A percentile compares a stretch with the other conserved stretches of the same genome.
phyloP scores from a whole-genome alignment of 179 eudicot genomes.

The Carnegiea gigantea region DNA sequence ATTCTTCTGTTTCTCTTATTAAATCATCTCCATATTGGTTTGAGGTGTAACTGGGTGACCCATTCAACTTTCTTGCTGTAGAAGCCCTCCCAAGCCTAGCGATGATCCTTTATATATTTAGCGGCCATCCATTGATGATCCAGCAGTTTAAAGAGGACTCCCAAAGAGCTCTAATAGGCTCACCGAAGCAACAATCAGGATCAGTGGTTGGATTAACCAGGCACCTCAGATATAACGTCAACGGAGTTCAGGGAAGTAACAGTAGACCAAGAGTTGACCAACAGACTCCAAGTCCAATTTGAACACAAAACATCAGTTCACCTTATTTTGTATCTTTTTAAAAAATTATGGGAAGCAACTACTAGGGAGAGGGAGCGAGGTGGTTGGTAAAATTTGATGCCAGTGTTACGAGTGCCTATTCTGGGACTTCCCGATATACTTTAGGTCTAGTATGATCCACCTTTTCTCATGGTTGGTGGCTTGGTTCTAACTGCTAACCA shows the following conservation, averaged over 20 bases:
- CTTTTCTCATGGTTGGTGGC: background rate
- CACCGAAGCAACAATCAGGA: background rate
- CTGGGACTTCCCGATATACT: background rate
- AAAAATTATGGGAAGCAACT: background rate
- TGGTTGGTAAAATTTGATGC: background rate
- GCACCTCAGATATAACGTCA: background rate
- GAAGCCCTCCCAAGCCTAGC: background rate
- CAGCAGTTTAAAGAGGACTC: background rate
- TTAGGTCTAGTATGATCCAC: background rate
- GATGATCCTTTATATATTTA: background rate
- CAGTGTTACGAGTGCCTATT: background rate
- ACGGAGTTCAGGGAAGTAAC: background rate
- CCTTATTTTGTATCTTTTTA: background rate
- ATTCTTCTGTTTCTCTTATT: background rate
- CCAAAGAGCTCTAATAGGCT: background rate
- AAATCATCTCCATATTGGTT: too few species aligned
- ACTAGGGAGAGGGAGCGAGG: background rate
- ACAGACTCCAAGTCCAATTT: too few species aligned
- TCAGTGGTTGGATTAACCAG: background rate
- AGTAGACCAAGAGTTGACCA: too few species aligned
- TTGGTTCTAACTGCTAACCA: background rate
- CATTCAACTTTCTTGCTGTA: too few species aligned
- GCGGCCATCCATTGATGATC: background rate
- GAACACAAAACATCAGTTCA: background rate
- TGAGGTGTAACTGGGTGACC: too few species aligned